These are phyloP conservation scores for Chloranthus sessilifolius DNA, from an alignment of 164 flowering plant genomes.

Conservation along the genomic window DNA sequence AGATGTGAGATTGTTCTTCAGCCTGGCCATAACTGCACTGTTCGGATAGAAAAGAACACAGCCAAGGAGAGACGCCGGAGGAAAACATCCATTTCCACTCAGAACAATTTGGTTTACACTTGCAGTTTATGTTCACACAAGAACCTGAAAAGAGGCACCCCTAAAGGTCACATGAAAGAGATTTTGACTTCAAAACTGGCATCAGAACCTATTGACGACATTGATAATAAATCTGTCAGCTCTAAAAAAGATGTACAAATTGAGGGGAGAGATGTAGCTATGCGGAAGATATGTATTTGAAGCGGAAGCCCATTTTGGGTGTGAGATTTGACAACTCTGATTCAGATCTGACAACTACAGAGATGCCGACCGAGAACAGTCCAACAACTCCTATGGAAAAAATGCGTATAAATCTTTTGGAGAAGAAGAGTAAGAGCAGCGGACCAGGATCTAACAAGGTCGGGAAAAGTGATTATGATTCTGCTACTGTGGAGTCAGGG, in stretches of 20 bases:
- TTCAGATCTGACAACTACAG: constrained; percentile 5
- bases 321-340: not conserved
- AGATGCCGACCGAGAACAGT: constrained; percentile 7
- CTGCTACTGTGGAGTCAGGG: not conserved
- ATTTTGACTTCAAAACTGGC: constrained; percentile 26
- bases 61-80: constrained; percentile 27
- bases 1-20: constrained; percentile 83
- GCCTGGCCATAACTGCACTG: constrained; percentile 68
- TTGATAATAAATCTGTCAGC: no score
- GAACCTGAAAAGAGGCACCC: constrained; percentile 66
- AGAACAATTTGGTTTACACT: constrained; percentile 57
- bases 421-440: constrained; percentile 17
- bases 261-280: not conserved
- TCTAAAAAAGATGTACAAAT: no score
- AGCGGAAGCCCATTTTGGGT: constrained; percentile 9
- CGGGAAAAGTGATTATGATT: not conserved
- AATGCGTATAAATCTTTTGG: constrained; percentile 18
- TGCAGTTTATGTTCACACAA: constrained; percentile 69
- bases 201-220: not conserved
- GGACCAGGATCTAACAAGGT: not conserved
- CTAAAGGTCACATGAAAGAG: constrained; percentile 54
- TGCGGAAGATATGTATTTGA: not conserved
- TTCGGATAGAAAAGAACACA: constrained; percentile 53
- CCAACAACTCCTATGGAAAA: constrained; percentile 34
- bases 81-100: constrained; percentile 19